Percentiles rank a stretch among this genome's conserved stretches.
Evolutionary conservation across 225 moss, liverwort and hornwort species (phyloP).

Genomic region (Marchantia polymorpha): DNA sequence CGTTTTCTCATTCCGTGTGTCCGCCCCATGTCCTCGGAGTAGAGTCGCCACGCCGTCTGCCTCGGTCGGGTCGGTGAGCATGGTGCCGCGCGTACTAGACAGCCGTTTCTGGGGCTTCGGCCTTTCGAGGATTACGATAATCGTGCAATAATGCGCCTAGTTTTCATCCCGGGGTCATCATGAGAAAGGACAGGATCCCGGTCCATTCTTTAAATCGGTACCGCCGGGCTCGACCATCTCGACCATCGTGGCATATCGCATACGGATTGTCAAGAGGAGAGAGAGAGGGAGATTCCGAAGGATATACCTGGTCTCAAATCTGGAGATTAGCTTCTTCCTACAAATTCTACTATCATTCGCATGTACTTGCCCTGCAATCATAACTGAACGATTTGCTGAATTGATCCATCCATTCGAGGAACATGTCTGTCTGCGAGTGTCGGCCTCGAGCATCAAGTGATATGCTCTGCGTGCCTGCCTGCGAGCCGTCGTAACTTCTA

Average conservation of each 20-base stretch:
- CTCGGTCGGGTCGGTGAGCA: not conserved
- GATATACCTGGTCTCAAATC: not conserved
- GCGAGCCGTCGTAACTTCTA: not conserved
- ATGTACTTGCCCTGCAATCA: not conserved
- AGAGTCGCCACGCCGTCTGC: not conserved
- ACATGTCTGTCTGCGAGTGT: not conserved
- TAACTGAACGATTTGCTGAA: not conserved
- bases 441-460: not conserved
- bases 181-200: not conserved
- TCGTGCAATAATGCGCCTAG: not conserved
- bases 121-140: not conserved
- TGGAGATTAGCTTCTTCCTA: not conserved
- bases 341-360: not conserved
- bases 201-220: no score
- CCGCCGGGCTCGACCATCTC: no score
- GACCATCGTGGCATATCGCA: not conserved
- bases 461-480: no score
- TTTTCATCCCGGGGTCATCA: not conserved
- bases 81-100: not conserved
- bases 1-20: not conserved
- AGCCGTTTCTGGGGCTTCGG: not conserved
- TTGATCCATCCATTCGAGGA: not conserved
- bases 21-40: not conserved
- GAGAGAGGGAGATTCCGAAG: not conserved
- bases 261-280: not conserved